Evolutionary conservation across 2,329 filamentous ascomycete species (phyloP).

Genomic region (Trichoderma arundinaceum): DNA sequence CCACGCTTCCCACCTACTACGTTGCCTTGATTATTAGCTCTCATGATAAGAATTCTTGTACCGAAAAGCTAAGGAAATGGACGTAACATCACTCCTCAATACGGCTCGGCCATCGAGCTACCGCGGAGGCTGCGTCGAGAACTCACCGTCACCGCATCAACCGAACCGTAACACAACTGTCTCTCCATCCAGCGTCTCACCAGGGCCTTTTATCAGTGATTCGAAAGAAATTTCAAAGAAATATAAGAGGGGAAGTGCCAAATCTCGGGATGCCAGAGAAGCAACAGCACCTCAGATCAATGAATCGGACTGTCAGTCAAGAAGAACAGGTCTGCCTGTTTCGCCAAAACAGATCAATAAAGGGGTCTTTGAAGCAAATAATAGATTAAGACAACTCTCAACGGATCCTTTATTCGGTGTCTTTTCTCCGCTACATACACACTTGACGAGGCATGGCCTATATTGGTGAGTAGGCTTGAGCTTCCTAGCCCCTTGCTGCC

Average conservation of each 20-base stretch:
- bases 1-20: background rate
- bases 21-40: background rate
- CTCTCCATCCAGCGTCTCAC: slow-evolving; percentile 33
- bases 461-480: slow-evolving; percentile 8
- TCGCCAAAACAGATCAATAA: slow-evolving; percentile 39
- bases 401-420: slow-evolving; percentile 37
- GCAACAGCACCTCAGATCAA: slow-evolving; percentile 53
- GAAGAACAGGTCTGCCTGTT: slow-evolving; percentile 34
- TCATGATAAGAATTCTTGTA: background rate
- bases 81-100: slow-evolving; percentile 52
- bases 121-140: slow-evolving; percentile 27
- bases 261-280: slow-evolving; percentile 58
- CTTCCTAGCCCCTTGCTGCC: background rate
- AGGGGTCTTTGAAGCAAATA: slow-evolving; percentile 37
- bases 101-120: slow-evolving; percentile 38
- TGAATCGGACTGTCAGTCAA: slow-evolving; percentile 44
- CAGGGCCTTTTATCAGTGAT: slow-evolving; percentile 46
- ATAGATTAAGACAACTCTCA: slow-evolving; percentile 36
- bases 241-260: slow-evolving; percentile 40
- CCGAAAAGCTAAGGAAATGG: slow-evolving; percentile 41
- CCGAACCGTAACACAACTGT: slow-evolving; percentile 2
- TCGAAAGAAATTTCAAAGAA: background rate
- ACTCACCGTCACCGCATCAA: slow-evolving; percentile 32
- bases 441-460: background rate
- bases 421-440: background rate